Evolutionary conservation across 1,284 basidiomycete genomes (phyloP).

Genomic region (Phylloboletellus chloephorus): DNA sequence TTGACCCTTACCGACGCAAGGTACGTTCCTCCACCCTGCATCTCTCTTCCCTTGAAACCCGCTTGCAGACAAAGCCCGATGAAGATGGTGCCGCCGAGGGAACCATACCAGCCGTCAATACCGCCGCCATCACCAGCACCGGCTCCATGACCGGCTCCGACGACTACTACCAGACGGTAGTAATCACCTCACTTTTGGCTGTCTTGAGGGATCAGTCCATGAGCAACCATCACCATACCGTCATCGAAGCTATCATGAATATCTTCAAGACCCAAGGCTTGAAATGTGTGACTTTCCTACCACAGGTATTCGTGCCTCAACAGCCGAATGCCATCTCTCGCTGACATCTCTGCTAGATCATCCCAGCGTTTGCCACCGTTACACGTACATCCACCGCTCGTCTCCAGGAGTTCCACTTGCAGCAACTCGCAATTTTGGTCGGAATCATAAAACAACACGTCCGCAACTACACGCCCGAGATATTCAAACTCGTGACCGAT

Average conservation of each 20-base stretch:
- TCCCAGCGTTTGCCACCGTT: constrained; percentile 92
- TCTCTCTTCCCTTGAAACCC: constrained; percentile 10
- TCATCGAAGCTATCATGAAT: constrained; percentile 98
- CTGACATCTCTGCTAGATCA: constrained; percentile 59
- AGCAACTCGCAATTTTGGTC: constrained; percentile 94
- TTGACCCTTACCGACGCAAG: constrained; percentile 95
- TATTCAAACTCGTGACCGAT: constrained; percentile 80
- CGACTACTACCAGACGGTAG: constrained; percentile 97
- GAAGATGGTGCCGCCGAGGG: constrained; percentile 76
- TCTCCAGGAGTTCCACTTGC: constrained; percentile 90
- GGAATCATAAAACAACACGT: constrained; percentile 98
- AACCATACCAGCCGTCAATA: constrained; percentile 55
- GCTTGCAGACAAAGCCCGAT: constrained; percentile 57
- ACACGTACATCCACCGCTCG: constrained; percentile 79
- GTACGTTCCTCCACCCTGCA: constrained; percentile 36
- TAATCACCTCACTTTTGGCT: constrained; percentile 83
- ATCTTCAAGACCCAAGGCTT: constrained; percentile 98
- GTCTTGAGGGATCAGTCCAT: constrained; percentile 89
- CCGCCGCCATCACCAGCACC: constrained; percentile 45
- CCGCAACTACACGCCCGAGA: constrained; percentile 81
- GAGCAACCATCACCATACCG: constrained; percentile 83
- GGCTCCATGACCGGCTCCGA: constrained; percentile 59
- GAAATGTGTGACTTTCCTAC: constrained; percentile 93
- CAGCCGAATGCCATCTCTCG: background rate
- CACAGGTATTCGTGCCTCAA: constrained; percentile 58